Evolutionary conservation across 2,329 filamentous ascomycete species (phyloP).

Genomic region (Fusarium sp.): DNA sequence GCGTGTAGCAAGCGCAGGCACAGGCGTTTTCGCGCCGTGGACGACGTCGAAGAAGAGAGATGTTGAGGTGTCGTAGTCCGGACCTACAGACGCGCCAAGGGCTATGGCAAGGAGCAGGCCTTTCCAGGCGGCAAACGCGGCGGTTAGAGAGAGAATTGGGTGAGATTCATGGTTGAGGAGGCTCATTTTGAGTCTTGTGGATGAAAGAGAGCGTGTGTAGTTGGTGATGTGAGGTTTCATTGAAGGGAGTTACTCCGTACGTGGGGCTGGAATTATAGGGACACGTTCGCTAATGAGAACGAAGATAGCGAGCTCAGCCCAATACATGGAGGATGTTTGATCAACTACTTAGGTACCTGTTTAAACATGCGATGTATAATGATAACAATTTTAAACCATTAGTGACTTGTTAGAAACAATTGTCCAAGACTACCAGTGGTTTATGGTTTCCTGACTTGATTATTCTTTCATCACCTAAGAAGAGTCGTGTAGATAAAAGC

Average conservation of each 20-base stretch:
- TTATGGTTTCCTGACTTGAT: neutral
- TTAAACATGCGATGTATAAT: neutral
- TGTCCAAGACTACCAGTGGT: neutral
- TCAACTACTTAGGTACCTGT: neutral
- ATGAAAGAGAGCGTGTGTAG: slow-evolving; percentile 10
- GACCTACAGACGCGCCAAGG: slow-evolving; percentile 62
- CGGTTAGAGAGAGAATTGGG: slow-evolving; percentile 47
- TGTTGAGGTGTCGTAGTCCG: slow-evolving; percentile 84
- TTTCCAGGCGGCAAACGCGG: slow-evolving; percentile 76
- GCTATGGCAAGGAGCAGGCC: slow-evolving; percentile 73
- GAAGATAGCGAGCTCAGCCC: neutral
- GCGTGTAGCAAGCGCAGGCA: slow-evolving; percentile 64
- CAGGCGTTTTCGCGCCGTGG: slow-evolving; percentile 53
- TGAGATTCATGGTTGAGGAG: slow-evolving; percentile 29
- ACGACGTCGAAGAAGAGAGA: slow-evolving; percentile 59
- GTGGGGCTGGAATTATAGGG: slow-evolving; percentile 32
- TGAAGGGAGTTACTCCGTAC: neutral
- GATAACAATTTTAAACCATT: neutral
- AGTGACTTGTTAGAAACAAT: neutral
- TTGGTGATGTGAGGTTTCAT: slow-evolving; percentile 24
- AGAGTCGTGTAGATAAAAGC: too few relatives aligned
- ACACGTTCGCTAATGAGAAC: slow-evolving; percentile 24
- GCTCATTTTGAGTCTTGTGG: slow-evolving; percentile 22
- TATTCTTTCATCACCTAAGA: too few relatives aligned
- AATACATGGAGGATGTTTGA: neutral